Conservation (phyloP, 257 asterid species). For the Osmanthus fragrans region DNA sequence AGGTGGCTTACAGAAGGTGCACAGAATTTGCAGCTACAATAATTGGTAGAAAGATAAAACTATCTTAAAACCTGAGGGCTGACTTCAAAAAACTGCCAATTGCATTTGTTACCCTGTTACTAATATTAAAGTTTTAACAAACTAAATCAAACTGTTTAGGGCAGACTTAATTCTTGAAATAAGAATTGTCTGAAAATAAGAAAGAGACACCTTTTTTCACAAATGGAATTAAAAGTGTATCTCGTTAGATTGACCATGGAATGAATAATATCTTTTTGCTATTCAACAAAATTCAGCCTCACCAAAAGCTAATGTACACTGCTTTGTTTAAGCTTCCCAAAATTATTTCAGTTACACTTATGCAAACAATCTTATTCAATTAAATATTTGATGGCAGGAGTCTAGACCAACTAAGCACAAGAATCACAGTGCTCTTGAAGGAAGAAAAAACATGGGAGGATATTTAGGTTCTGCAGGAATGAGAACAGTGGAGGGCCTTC, state of each 20-base stretch:
- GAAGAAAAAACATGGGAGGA: slow-evolving; percentile 24
- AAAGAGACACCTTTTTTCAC: not conserved
- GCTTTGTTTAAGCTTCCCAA: slow-evolving; percentile 1
- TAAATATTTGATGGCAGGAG: slow-evolving; percentile 37
- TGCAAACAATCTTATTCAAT: slow-evolving; percentile 23
- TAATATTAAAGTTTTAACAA: not conserved
- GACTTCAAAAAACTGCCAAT: not conserved
- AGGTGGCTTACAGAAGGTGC: not conserved
- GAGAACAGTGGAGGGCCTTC: slow-evolving; percentile 23
- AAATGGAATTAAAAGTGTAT: not conserved
- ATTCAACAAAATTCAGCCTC: slow-evolving; percentile 11
- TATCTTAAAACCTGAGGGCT: slow-evolving; percentile 13
- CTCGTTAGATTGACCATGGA: not conserved
- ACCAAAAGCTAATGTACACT: not conserved
- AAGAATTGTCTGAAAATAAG: not conserved
- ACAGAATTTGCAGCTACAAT: not conserved
- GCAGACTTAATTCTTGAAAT: not conserved
- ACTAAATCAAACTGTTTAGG: not conserved
- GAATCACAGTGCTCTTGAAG: slow-evolving; percentile 21
- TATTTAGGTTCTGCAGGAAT: slow-evolving; percentile 16
- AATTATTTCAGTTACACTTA: slow-evolving; percentile 11
- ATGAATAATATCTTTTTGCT: not conserved
- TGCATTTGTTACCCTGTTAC: slow-evolving; percentile 15
- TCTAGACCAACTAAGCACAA: slow-evolving; percentile 28
- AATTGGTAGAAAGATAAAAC: slow-evolving; percentile 18